Conservation (phyloP, 495 filamentous ascomycete species). For the Podospora fimiseda region DNA sequence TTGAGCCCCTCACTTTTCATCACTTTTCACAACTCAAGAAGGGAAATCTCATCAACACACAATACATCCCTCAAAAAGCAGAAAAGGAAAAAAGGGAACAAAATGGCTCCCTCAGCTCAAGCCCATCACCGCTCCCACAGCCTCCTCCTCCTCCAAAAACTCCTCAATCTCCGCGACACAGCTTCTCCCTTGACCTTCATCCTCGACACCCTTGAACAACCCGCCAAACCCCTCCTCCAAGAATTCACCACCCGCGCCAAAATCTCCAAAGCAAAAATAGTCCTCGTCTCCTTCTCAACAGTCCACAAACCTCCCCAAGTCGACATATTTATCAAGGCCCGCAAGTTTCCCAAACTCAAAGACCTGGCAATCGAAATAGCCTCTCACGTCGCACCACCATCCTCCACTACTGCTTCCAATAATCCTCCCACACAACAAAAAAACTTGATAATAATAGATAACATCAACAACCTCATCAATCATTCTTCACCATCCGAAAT, state of each 20-base stretch:
- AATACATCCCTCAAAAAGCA: too few relatives aligned
- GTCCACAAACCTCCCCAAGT: conserved; percentile 48
- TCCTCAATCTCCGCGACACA: conserved; percentile 69
- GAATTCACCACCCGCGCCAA: conserved; percentile 74
- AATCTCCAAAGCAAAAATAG: conserved; percentile 49
- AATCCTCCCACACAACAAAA: conserved; percentile 31
- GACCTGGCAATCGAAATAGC: conserved; percentile 52
- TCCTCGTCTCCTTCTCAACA: conserved; percentile 76
- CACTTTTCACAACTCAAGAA: background rate
- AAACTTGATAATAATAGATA: conserved; percentile 57
- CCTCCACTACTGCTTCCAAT: conserved; percentile 23
- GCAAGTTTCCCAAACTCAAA: conserved; percentile 47
- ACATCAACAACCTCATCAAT: conserved; percentile 51
- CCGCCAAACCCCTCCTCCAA: conserved; percentile 58
- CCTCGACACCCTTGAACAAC: conserved; percentile 80
- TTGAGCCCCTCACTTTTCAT: background rate
- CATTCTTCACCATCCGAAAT: conserved; percentile 27
- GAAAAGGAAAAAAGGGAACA: too few relatives aligned
- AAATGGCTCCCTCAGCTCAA: conserved; percentile 47
- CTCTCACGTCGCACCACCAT: conserved; percentile 39
- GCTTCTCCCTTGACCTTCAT: conserved; percentile 82
- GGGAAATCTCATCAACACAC: too few relatives aligned
- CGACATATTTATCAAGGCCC: conserved; percentile 58
- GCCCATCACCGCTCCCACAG: conserved; percentile 78
- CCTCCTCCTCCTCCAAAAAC: conserved; percentile 75